A percentile compares a stretch with the other conserved stretches of the same genome.
Conservation (phyloP, 2,329 filamentous ascomycete genomes). For the Ascochyta koolunga region DNA sequence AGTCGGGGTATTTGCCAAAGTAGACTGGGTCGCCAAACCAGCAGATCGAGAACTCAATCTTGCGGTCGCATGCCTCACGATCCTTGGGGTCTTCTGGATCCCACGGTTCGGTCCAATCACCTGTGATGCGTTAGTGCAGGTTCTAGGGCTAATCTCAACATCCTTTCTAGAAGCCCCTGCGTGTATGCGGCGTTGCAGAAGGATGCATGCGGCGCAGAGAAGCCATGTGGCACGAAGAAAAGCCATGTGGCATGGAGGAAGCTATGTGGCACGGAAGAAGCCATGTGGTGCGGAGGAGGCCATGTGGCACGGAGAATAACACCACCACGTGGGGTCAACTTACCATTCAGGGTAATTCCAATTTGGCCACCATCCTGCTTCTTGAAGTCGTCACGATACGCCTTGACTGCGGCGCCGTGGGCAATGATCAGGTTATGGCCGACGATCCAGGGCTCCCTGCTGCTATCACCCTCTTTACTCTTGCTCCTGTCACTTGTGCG, state of each 20-base stretch:
- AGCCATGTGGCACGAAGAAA: not conserved
- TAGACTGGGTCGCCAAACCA: slow-evolving; percentile 93
- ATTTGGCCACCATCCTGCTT: slow-evolving; percentile 74
- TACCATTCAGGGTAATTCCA: slow-evolving; percentile 84
- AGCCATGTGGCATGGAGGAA: slow-evolving; percentile 7
- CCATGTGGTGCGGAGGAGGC: slow-evolving; percentile 8
- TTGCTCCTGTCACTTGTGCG: slow-evolving; percentile 76
- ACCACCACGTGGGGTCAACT: slow-evolving; percentile 32
- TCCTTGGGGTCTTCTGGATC: slow-evolving; percentile 77
- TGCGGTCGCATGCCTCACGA: slow-evolving; percentile 76
- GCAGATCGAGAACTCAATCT: slow-evolving; percentile 84
- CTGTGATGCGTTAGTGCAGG: slow-evolving; percentile 44
- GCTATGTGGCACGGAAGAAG: slow-evolving; percentile 6
- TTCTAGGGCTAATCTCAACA: not conserved
- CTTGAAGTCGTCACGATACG: slow-evolving; percentile 84
- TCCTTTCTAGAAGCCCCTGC: slow-evolving; percentile 7
- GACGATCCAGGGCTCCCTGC: slow-evolving; percentile 80
- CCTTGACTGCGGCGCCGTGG: slow-evolving; percentile 80
- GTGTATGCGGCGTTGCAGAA: slow-evolving; percentile 1
- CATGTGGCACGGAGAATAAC: slow-evolving; percentile 9
- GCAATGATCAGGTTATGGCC: slow-evolving; percentile 82
- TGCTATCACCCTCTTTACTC: slow-evolving; percentile 73
- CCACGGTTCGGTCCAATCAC: slow-evolving; percentile 83
- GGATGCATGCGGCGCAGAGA: not conserved
- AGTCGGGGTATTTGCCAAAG: slow-evolving; percentile 80